These are phyloP conservation scores for Chlorokybus atmophyticus DNA, from an alignment of 139 green algal species.

Conservation along the genomic window DNA sequence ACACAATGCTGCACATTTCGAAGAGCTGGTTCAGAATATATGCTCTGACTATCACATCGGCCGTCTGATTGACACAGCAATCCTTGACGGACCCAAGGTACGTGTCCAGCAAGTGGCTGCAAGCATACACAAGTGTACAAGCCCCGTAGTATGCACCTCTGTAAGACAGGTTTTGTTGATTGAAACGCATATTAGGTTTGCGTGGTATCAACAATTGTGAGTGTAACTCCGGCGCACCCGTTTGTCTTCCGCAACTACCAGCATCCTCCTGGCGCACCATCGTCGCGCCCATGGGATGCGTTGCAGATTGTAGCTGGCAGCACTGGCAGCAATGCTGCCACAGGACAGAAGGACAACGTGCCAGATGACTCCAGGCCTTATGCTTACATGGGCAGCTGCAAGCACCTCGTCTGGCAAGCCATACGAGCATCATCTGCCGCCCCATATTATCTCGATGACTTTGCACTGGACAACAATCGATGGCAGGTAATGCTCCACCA, in stretches of 20 bases:
- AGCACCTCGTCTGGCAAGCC: conserved; percentile 65
- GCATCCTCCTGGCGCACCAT: neutral
- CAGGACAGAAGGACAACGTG: neutral
- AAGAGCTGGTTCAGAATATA: conserved; percentile 41
- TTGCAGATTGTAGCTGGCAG: neutral
- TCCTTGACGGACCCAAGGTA: too few species aligned
- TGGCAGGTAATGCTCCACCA: too few species aligned
- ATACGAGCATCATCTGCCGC: conserved; percentile 76
- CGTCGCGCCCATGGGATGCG: neutral
- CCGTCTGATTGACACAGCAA: conserved; percentile 14
- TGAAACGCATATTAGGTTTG: conserved; percentile 27
- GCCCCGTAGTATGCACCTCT: too few species aligned
- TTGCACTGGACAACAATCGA: too few species aligned
- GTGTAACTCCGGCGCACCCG: conserved; percentile 51
- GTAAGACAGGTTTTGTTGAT: conserved; percentile 49
- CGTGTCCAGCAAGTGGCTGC: too few species aligned
- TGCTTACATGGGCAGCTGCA: conserved; percentile 27
- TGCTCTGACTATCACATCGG: conserved; percentile 44
- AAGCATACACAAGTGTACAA: too few species aligned
- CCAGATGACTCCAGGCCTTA: too few species aligned
- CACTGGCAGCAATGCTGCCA: neutral
- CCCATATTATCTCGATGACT: conserved; percentile 84
- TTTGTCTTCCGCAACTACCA: conserved; percentile 87
- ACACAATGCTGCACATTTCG: conserved; percentile 77
- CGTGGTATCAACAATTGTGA: conserved; percentile 65